Conservation (phyloP, 1,284 basidiomycete genomes). For the Trichosporon asahii region DNA sequence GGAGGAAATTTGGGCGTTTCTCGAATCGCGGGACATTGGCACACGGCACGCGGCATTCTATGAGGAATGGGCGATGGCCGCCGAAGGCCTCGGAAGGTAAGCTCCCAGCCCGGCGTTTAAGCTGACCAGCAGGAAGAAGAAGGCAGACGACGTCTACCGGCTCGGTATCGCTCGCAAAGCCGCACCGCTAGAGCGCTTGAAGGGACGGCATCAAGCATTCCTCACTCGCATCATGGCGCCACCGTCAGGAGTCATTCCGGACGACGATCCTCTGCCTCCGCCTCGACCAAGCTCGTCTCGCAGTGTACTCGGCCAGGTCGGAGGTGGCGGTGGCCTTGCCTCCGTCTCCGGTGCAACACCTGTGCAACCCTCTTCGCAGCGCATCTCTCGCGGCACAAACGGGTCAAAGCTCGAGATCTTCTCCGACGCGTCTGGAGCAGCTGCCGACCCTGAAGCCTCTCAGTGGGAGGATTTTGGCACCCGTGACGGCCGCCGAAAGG, state of each 20-base stretch:
- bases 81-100: conserved; percentile 71
- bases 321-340: conserved; percentile 10
- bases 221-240: conserved; percentile 63
- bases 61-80: conserved; percentile 74
- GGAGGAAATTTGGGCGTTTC: conserved; percentile 68
- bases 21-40: conserved; percentile 75
- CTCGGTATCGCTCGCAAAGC: conserved; percentile 79
- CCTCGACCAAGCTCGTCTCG: conserved; percentile 4
- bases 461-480: conserved; percentile 56
- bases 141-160: conserved; percentile 79
- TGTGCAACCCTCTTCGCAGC: conserved; percentile 10
- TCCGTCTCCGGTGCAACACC: conserved; percentile 9
- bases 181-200: conserved; percentile 78
- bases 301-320: conserved; percentile 34
- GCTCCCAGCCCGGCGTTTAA: conserved; percentile 32
- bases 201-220: conserved; percentile 78
- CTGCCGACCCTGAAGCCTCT: conserved; percentile 26
- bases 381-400: conserved; percentile 35
- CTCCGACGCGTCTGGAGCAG: conserved; percentile 35
- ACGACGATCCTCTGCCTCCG: conserved; percentile 35
- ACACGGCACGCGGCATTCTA: conserved; percentile 73
- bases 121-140: conserved; percentile 57
- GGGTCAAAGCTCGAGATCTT: conserved; percentile 54
- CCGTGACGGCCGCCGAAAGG: conserved; percentile 54
- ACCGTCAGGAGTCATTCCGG: conserved; percentile 40